phyloP scores from a whole-genome alignment of 2,329 filamentous ascomycete species.

The Chaetomium strumarium region DNA sequence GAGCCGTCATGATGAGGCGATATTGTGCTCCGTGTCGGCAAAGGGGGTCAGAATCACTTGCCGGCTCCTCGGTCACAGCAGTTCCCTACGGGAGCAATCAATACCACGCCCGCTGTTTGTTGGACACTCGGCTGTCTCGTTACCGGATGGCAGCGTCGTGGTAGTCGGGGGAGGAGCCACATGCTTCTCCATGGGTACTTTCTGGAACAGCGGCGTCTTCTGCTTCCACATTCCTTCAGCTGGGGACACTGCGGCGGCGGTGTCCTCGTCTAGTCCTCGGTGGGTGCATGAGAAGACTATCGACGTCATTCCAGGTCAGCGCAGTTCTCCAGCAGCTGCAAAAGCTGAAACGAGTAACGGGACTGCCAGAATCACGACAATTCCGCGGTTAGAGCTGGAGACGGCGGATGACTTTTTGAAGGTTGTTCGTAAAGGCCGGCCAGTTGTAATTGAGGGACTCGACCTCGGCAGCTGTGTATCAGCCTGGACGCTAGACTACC shows the following conservation, averaged over 20 bases:
- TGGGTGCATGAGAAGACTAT: slow-evolving; percentile 21
- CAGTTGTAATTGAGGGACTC: slow-evolving; percentile 59
- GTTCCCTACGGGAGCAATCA: not conserved
- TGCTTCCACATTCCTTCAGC: slow-evolving; percentile 27
- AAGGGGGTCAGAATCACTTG: slow-evolving; percentile 27
- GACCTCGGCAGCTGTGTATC: slow-evolving; percentile 61
- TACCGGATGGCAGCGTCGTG: slow-evolving; percentile 46
- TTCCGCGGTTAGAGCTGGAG: slow-evolving; percentile 49
- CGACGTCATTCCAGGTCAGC: slow-evolving; percentile 21
- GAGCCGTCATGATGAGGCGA: slow-evolving; percentile 46
- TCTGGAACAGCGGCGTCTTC: slow-evolving; percentile 64
- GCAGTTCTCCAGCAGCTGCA: not conserved
- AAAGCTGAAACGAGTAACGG: not conserved
- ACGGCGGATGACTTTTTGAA: slow-evolving; percentile 52
- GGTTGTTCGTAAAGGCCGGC: slow-evolving; percentile 53
- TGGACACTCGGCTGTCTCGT: slow-evolving; percentile 54
- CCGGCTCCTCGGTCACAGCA: slow-evolving; percentile 8
- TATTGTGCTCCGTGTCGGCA: slow-evolving; percentile 33
- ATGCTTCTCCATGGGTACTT: slow-evolving; percentile 86
- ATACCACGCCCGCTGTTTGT: slow-evolving; percentile 58
- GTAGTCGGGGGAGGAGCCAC: slow-evolving; percentile 76
- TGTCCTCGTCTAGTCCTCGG: not conserved
- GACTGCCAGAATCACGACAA: slow-evolving; percentile 23
- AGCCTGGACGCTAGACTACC: slow-evolving; percentile 63
- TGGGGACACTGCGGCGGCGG: not conserved